Evolutionary conservation across 2,329 filamentous ascomycete species (phyloP).

Genomic region (Colletotrichum filicis): DNA sequence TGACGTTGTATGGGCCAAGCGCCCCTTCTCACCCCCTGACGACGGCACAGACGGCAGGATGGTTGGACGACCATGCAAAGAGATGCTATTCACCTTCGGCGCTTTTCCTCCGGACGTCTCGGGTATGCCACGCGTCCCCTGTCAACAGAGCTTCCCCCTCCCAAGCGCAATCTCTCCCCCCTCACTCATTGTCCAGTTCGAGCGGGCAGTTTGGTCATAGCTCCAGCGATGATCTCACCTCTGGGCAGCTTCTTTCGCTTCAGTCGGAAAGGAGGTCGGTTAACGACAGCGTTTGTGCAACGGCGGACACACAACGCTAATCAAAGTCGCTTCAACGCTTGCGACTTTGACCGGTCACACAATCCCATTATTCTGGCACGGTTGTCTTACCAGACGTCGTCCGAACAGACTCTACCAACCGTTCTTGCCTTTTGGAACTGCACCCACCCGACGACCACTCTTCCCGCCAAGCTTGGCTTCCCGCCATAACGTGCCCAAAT

Average conservation of each 20-base stretch:
- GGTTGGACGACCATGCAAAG: constrained; percentile 4
- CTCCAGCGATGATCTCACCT: constrained; percentile 6
- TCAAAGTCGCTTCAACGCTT: neutral
- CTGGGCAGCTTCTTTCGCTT: neutral
- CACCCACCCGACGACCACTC: constrained; percentile 25
- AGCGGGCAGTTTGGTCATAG: constrained; percentile 3
- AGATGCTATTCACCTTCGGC: constrained; percentile 3
- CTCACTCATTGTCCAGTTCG: constrained; percentile 8
- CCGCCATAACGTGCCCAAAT: constrained; percentile 21
- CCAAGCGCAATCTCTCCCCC: neutral
- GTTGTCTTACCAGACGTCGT: constrained; percentile 12
- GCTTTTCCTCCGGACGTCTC: constrained; percentile 25
- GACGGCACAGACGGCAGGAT: neutral
- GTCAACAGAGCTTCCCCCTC: neutral
- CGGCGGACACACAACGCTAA: neutral
- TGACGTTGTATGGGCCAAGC: constrained; percentile 20
- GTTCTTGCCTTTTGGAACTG: neutral
- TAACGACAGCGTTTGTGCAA: neutral
- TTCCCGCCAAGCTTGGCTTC: constrained; percentile 5
- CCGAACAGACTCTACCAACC: constrained; percentile 10
- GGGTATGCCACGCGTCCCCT: constrained; percentile 15
- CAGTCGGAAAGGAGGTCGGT: neutral
- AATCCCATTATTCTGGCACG: constrained; percentile 28
- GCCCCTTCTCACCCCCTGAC: neutral
- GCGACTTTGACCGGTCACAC: neutral